phyloP scores from a whole-genome alignment of 257 asterid genomes.

The Solanum lycopersicoides region DNA sequence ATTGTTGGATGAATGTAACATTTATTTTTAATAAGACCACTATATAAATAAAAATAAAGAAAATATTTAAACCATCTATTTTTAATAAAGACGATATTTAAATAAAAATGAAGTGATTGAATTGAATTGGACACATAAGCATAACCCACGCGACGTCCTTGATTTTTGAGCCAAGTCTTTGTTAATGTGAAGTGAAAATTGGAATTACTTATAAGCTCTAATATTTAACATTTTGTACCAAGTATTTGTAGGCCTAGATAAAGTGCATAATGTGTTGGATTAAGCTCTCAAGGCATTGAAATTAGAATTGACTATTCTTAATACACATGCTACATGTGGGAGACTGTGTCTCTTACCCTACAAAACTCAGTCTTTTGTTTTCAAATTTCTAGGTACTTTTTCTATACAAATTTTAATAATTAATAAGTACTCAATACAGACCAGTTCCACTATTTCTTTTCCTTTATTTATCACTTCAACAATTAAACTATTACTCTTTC shows the following conservation, averaged over 20 bases:
- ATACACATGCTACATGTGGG: slow-evolving; percentile 85
- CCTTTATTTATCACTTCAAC: neutral
- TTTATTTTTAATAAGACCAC: rapidly evolving
- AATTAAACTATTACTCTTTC: neutral
- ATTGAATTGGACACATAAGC: neutral
- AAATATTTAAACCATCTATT: no score
- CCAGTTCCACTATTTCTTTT: neutral
- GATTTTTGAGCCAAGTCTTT: slow-evolving; percentile 19
- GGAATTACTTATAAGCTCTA: neutral
- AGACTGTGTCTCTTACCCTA: slow-evolving; percentile 23
- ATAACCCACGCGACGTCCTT: slow-evolving; percentile 27
- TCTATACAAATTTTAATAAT: neutral
- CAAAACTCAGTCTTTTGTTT: slow-evolving; percentile 8
- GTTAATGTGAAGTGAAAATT: neutral
- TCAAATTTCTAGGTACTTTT: slow-evolving; percentile 10
- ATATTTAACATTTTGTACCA: neutral
- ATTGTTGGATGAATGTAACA: no score
- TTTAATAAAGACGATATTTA: no score
- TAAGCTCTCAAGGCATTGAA: slow-evolving; percentile 28
- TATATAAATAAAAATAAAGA: no score
- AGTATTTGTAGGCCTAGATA: neutral
- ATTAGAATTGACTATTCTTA: slow-evolving; percentile 42
- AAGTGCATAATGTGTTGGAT: slow-evolving; percentile 33
- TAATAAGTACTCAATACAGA: neutral
- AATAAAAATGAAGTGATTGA: no score